A percentile compares a stretch with the other conserved stretches of the same genome.
These are phyloP conservation scores for Petunia axillaris DNA, from an alignment of 257 asterid species.

Conservation along the genomic window DNA sequence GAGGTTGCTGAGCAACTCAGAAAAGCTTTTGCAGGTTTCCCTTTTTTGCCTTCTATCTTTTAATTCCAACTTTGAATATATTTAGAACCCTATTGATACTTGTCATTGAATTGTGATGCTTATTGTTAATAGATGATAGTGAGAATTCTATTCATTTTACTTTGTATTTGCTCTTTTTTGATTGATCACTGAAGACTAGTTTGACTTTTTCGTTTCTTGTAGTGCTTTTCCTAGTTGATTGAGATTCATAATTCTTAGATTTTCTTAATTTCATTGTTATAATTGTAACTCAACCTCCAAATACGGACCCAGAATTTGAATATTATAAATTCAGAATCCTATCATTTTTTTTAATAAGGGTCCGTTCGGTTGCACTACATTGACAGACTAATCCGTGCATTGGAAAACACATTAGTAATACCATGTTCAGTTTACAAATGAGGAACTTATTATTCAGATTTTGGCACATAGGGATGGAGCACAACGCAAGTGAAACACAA, in stretches of 20 bases:
- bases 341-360: not conserved
- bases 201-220: not conserved
- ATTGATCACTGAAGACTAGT: not conserved
- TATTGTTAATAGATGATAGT: not conserved
- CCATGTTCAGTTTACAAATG: constrained; percentile 46
- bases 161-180: not conserved
- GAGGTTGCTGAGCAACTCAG: constrained; percentile 72
- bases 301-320: too few relatives aligned
- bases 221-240: not conserved
- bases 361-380: too few relatives aligned
- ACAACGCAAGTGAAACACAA: constrained; percentile 48
- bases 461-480: constrained; percentile 82
- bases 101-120: too few relatives aligned
- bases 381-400: too few relatives aligned
- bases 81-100: not conserved
- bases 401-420: too few relatives aligned
- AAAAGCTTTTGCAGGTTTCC: constrained; percentile 74
- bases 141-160: not conserved
- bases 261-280: not conserved
- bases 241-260: not conserved
- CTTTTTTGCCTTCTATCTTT: not conserved
- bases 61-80: not conserved
- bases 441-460: constrained; percentile 60
- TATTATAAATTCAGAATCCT: too few relatives aligned
- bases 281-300: too few relatives aligned